Percentiles rank a stretch among this genome's conserved stretches.
Evolutionary conservation across 805 yeast species (phyloP).

Genomic region (Grigorovia jiainica): DNA sequence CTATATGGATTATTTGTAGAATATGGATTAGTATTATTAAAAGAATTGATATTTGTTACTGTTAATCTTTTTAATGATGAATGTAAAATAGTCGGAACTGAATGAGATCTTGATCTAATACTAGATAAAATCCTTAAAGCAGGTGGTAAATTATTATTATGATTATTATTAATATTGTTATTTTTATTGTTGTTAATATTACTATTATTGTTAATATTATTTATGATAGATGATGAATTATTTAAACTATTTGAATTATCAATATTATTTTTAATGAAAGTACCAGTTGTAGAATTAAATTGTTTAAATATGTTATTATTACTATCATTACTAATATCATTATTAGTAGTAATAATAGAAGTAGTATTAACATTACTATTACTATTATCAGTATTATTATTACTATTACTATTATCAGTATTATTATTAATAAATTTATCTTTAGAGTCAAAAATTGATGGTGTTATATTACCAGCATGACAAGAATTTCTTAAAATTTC

Average conservation of each 20-base stretch:
- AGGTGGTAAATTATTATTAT: conserved; percentile 1
- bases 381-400: neutral
- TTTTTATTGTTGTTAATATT: neutral
- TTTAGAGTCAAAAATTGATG: neutral
- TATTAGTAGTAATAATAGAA: neutral
- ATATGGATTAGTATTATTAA: conserved; percentile 2
- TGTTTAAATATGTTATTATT: conserved; percentile 20
- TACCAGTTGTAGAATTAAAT: conserved; percentile 26
- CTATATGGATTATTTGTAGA: conserved; percentile 5
- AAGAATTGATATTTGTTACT: conserved; percentile 3
- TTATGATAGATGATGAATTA: neutral
- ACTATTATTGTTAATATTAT: neutral
- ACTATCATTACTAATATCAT: neutral
- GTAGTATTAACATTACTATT: neutral
- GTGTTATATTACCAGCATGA: conserved; percentile 1
- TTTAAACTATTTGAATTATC: neutral
- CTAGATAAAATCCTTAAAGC: conserved; percentile 6
- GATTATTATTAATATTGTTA: neutral
- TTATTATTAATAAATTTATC: neutral
- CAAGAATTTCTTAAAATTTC: neutral
- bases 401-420: neutral
- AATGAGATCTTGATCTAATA: conserved; percentile 24
- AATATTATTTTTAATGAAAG: conserved; percentile 14
- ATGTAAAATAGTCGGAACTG: conserved; percentile 28
- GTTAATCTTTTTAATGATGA: conserved; percentile 24